These are phyloP conservation scores for Pharnaceum exiguum DNA, from an alignment of 148 eudicot genomes.

Conservation along the genomic window DNA sequence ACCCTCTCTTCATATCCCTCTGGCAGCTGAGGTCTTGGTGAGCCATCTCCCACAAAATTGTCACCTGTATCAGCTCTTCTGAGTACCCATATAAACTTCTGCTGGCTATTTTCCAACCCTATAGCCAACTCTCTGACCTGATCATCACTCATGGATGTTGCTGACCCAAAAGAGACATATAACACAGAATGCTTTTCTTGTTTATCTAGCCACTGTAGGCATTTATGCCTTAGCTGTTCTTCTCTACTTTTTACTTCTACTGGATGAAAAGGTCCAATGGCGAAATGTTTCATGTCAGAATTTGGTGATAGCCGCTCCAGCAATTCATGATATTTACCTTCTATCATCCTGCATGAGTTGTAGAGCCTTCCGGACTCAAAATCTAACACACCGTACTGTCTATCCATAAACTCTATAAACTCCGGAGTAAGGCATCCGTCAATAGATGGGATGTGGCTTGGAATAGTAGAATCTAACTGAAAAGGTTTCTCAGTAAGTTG, in stretches of 20 bases:
- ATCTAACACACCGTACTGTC: conserved; percentile 14
- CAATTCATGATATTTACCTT: conserved; percentile 31
- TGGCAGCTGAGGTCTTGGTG: conserved; percentile 26
- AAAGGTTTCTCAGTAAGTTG: conserved; percentile 23
- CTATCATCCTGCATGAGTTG: conserved; percentile 32
- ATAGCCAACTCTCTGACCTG: conserved; percentile 51
- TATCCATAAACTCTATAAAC: conserved; percentile 21
- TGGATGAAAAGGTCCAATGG: conserved; percentile 41
- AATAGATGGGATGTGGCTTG: background rate
- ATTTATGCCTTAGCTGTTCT: conserved; percentile 10
- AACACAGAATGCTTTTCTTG: conserved; percentile 45
- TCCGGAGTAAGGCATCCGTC: conserved; percentile 32
- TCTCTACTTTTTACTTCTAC: background rate
- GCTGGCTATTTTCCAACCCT: conserved; percentile 48
- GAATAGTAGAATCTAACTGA: background rate
- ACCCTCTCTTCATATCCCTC: conserved; percentile 54
- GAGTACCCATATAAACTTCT: conserved; percentile 64
- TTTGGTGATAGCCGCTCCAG: conserved; percentile 17
- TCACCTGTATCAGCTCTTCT: conserved; percentile 27
- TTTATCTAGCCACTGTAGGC: conserved; percentile 55
- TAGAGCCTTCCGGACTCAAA: conserved; percentile 31
- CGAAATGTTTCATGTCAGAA: conserved; percentile 22
- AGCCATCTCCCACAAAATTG: conserved; percentile 8
- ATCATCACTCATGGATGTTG: conserved; percentile 37
- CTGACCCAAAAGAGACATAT: conserved; percentile 58